Percentiles rank a stretch among this genome's conserved stretches.
phyloP scores from a whole-genome alignment of 352 stramenopile genomes.

The Phytopythium cucurbitacearum region DNA sequence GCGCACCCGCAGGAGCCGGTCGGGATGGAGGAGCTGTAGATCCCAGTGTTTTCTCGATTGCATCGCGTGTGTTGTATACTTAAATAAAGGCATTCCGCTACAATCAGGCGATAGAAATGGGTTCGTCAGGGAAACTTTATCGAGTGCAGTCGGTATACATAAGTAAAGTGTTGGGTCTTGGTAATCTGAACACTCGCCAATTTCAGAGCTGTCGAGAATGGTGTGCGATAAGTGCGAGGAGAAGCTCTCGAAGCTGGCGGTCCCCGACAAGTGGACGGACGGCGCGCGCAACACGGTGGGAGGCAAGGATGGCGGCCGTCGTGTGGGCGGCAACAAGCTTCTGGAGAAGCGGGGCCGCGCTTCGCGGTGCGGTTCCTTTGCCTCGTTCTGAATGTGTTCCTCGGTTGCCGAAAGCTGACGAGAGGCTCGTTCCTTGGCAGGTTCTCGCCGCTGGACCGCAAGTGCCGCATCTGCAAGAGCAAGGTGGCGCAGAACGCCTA shows the following conservation, averaged over 20 bases:
- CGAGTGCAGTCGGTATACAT: neutral
- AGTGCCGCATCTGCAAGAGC: constrained; percentile 65
- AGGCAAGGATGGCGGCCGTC: constrained; percentile 45
- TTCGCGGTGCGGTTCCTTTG: constrained; percentile 20
- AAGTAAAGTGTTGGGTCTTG: neutral
- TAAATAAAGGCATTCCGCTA: constrained; percentile 9
- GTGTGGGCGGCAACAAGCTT: constrained; percentile 35
- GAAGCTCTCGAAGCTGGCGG: constrained; percentile 73
- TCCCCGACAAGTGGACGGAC: constrained; percentile 75
- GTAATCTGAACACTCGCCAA: neutral
- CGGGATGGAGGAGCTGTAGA: constrained; percentile 69
- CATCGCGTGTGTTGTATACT: constrained; percentile 15
- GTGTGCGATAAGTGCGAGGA: constrained; percentile 74
- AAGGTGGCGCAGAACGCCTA: constrained; percentile 45
- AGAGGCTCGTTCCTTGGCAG: constrained; percentile 13
- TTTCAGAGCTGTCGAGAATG: constrained; percentile 21
- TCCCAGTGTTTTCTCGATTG: neutral
- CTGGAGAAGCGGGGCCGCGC: constrained; percentile 37
- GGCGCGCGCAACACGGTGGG: constrained; percentile 52
- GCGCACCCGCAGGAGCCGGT: constrained; percentile 33
- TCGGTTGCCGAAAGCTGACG: neutral
- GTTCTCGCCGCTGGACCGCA: constrained; percentile 43
- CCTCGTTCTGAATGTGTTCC: no score
- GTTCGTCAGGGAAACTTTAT: neutral
- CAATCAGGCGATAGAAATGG: neutral